Evolutionary conservation across 2,329 filamentous ascomycete genomes (phyloP).

Genomic region (Apiospora hydei): DNA sequence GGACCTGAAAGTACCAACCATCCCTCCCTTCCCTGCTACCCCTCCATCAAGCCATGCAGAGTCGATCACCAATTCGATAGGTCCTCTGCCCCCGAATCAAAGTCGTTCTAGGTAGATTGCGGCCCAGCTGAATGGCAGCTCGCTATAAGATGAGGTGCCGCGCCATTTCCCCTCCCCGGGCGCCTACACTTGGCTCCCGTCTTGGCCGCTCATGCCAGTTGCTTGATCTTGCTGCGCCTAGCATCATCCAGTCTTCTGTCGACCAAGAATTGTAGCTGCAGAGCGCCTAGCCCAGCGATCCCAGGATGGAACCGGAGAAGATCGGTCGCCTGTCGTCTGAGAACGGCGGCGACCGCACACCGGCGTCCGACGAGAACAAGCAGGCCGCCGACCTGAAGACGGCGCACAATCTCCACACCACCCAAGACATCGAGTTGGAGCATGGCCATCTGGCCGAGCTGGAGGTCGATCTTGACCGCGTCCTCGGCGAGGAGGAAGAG

Average conservation of each 20-base stretch:
- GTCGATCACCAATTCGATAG: no score
- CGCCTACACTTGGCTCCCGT: slow-evolving; percentile 14
- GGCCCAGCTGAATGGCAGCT: background rate
- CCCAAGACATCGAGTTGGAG: slow-evolving; percentile 33
- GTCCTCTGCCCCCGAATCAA: background rate
- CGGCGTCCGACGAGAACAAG: slow-evolving; percentile 24
- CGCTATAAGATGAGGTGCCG: background rate
- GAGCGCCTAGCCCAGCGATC: no score
- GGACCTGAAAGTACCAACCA: background rate
- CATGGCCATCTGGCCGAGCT: slow-evolving; percentile 41
- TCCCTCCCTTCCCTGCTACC: background rate
- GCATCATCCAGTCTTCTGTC: background rate
- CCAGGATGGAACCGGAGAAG: slow-evolving; percentile 21
- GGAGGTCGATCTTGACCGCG: slow-evolving; percentile 40
- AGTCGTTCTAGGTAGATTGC: background rate
- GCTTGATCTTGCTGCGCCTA: background rate
- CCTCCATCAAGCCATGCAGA: background rate
- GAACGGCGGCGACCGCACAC: slow-evolving; percentile 4
- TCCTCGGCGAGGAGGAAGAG: slow-evolving; percentile 37
- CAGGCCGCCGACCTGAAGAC: slow-evolving; percentile 28
- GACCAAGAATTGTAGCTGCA: background rate
- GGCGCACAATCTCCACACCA: slow-evolving; percentile 23
- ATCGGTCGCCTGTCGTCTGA: slow-evolving; percentile 24
- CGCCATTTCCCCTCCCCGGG: background rate
- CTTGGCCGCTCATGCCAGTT: slow-evolving; percentile 5